phyloP scores from a whole-genome alignment of 1,139 yeast species.

The Debaryomyces sp. region DNA sequence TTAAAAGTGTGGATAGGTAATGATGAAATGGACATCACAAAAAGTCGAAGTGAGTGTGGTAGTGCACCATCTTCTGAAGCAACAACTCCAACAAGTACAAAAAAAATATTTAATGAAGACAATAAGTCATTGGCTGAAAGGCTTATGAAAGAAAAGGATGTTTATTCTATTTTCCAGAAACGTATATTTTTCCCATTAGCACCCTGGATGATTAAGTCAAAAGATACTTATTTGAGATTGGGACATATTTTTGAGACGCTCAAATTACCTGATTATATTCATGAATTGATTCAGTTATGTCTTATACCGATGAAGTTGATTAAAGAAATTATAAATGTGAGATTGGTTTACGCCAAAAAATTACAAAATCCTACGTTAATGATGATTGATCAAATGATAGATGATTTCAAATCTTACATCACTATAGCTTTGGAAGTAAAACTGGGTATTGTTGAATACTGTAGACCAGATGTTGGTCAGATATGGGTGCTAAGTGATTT shows the following conservation, averaged over 20 bases:
- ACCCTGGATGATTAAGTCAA: slow-evolving; percentile 79
- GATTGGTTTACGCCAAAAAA: slow-evolving; percentile 78
- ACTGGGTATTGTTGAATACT: slow-evolving; percentile 64
- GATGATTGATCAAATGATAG: slow-evolving; percentile 95
- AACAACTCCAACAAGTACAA: slow-evolving; percentile 31
- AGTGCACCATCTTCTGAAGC: slow-evolving; percentile 18
- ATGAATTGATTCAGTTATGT: slow-evolving; percentile 66
- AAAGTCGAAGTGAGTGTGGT: slow-evolving; percentile 27
- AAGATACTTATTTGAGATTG: slow-evolving; percentile 66
- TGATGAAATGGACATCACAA: slow-evolving; percentile 66
- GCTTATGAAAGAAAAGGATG: slow-evolving; percentile 82
- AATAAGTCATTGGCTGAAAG: slow-evolving; percentile 78
- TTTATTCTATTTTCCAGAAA: slow-evolving; percentile 64
- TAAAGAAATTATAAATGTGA: slow-evolving; percentile 74
- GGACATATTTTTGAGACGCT: slow-evolving; percentile 65
- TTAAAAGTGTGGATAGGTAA: slow-evolving; percentile 78
- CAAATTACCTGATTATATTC: slow-evolving; percentile 76
- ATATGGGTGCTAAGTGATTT: slow-evolving; percentile 78
- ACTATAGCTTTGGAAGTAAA: slow-evolving; percentile 77
- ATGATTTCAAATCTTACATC: slow-evolving; percentile 79
- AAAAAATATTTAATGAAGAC: slow-evolving; percentile 58
- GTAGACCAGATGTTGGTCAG: slow-evolving; percentile 59
- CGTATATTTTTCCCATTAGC: slow-evolving; percentile 62
- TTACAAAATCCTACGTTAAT: slow-evolving; percentile 86
- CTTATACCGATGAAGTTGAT: slow-evolving; percentile 79